Conservation (phyloP, 768 basidiomycete genomes). For the Lactifluus piperatus region DNA sequence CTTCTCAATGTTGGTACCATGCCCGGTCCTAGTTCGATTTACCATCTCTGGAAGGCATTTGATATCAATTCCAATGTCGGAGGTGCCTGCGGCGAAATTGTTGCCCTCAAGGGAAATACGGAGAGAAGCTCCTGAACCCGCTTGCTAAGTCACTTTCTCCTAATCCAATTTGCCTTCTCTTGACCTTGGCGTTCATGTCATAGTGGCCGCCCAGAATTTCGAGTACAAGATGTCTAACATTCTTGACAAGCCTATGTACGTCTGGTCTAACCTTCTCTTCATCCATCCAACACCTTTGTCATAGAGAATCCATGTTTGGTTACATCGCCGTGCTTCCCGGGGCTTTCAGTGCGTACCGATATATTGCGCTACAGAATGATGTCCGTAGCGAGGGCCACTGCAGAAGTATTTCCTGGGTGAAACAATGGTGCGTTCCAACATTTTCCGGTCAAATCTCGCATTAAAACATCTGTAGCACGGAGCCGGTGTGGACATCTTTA, state of each 20-base stretch:
- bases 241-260: slow-evolving; percentile 74
- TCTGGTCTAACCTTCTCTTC: not conserved
- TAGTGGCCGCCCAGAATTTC: slow-evolving; percentile 86
- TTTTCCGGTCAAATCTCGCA: not conserved
- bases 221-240: slow-evolving; percentile 95
- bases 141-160: slow-evolving; percentile 28
- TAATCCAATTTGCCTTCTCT: not conserved
- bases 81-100: slow-evolving; percentile 94
- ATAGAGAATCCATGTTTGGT: slow-evolving; percentile 74
- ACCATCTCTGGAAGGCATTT: slow-evolving; percentile 93
- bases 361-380: slow-evolving; percentile 89
- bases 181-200: not conserved
- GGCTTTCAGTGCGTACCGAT: slow-evolving; percentile 86
- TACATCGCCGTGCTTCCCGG: slow-evolving; percentile 93
- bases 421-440: slow-evolving; percentile 52
- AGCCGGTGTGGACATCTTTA: slow-evolving; percentile 83
- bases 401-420: slow-evolving; percentile 98
- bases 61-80: slow-evolving; percentile 87
- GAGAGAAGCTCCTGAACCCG: slow-evolving; percentile 73
- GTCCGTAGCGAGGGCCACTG: slow-evolving; percentile 67
- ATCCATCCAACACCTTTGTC: not conserved
- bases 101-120: slow-evolving; percentile 79
- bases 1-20: slow-evolving; percentile 82
- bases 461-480: slow-evolving; percentile 47
- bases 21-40: slow-evolving; percentile 83